Base-by-base conservation (phyloP, 495 filamentous ascomycete genomes). In the Neurospora sp. region DNA sequence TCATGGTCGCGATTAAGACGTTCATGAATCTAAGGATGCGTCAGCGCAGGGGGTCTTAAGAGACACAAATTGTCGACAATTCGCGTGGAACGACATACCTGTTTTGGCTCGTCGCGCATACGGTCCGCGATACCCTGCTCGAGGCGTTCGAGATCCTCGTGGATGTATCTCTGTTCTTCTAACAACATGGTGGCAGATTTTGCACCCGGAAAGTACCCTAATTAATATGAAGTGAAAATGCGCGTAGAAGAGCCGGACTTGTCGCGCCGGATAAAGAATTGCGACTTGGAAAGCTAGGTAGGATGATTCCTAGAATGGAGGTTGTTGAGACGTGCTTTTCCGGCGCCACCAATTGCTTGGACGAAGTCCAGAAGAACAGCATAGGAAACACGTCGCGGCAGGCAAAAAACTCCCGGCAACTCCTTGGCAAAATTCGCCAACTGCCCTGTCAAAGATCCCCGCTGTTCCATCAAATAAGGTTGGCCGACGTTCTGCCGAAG, bases 41-140 rank as follows among this genome's bases (percentile, higher is more conserved):
- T 88, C 72, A 86, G 81, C 41, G 72, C 39, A 14, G 5, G 10
- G 14, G 54, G 23, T 16, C 14, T 66, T 6, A 10, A 16, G 20
- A 16, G 12, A 39, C 5, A 23, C 11, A 8, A 14, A n/a, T 46
- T 16, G 39, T 2, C n/a, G 70, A 69, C 2, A n/a, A 40, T 39
- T 46, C 54, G 48, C n/a, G 54, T 31, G 54, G 23, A 35, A 16
- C 6, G 39, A 88, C 89, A 78, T 85, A 96, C 94, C 79, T 94
- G 91, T 84, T 91, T 92, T 35, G 94, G 94, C 72, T 98, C 93
- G 73, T 97, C 93, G 59, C 90, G 85, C 70, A 94, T 88, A 73
- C 95, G 91, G 80, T 98, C 96, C 31, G 92, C 92, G 77, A 98
- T 92, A 40, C 93, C 96, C 82, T 96, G 93, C 84, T 98, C 96